phyloP scores from a whole-genome alignment of 768 basidiomycete species.

The Mycena crocata region DNA sequence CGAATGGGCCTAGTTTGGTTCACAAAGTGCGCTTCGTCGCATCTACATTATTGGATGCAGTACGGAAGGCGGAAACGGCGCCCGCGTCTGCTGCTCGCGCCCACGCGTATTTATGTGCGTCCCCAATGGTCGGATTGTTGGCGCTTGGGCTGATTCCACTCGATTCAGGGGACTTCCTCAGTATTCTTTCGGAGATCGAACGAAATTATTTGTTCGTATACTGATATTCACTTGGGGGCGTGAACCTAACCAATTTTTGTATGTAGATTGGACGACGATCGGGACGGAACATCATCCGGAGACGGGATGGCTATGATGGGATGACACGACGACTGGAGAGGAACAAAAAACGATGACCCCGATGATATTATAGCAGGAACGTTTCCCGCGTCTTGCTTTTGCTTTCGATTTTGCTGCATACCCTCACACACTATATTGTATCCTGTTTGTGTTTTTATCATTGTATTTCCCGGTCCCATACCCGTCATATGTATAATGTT shows the following conservation, averaged over 20 bases:
- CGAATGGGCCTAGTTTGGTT: conserved; percentile 87
- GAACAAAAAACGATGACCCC: not conserved
- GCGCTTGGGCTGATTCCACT: not conserved
- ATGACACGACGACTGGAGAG: no score
- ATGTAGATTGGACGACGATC: conserved; percentile 74
- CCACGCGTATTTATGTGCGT: conserved; percentile 86
- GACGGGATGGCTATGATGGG: conserved; percentile 38
- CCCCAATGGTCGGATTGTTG: not conserved
- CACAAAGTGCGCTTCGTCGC: conserved; percentile 95
- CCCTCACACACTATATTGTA: conserved; percentile 26
- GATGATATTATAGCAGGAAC: conserved; percentile 17
- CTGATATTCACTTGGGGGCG: conserved; percentile 17
- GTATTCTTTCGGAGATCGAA: conserved; percentile 92
- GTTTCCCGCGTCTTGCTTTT: conserved; percentile 6
- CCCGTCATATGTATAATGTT: conserved; percentile 9
- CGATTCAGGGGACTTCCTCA: conserved; percentile 87
- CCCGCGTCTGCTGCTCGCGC: conserved; percentile 86
- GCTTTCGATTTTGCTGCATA: conserved; percentile 24
- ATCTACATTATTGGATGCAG: conserved; percentile 87
- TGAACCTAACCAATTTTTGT: conserved; percentile 24
- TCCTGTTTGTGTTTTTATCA: conserved; percentile 27
- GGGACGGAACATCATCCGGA: conserved; percentile 70
- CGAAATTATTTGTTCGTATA: conserved; percentile 82
- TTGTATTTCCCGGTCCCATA: conserved; percentile 10
- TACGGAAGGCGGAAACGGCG: conserved; percentile 83